Base-by-base conservation (phyloP, 768 basidiomycete genomes). In the Psilocybe azurescens region DNA sequence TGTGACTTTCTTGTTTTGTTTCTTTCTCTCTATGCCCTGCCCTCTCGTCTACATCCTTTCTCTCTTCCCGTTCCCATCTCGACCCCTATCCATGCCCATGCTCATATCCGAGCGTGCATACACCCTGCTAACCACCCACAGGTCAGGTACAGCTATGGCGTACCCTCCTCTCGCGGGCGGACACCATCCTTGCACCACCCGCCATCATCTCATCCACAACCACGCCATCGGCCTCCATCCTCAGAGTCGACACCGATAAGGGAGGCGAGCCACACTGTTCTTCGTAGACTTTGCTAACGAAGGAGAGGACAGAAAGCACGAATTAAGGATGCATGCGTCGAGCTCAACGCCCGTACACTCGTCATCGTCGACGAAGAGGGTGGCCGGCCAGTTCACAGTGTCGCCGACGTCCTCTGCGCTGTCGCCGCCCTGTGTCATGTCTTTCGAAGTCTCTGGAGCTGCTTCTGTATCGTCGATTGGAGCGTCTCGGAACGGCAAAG, bases 131-230 rank as follows among this genome's bases (percentile, higher is more conserved):
- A 47, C 11, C 28, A 32, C 8, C 6, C 29, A 30, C 44, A 93
- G 93, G 76, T 97, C 32, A 90, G 96, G 14, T 98, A 97, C 92
- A 95, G 93, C 57, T 94, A 91, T 73, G 95, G 95, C 18, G 89
- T 97, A n/a, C 83, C 53, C 80, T 97, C 0, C 82, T 97, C 7
- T 83, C 92, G 0, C 85, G 84, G 59, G 90, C 92, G 2, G 92
- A 93, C 60, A 73, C 76, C 2, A 74, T 79, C 46, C 60, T 58
- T 33, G 57, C 63, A 32, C 64, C 62, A 32, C 64, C 62, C 8
- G 63, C 41, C 14, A 44, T 44, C 14, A 5, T 44, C 41, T 48
- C 44, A 36, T 5, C 30, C 32, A 52, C 9, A 32, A 3, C 52
- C 10, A 4, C 46, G 1, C 2, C 47, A 7, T 20, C 13, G 58